Evolutionary conservation across 495 filamentous ascomycete species (phyloP).

Genomic region (Wilcoxina mikolae): DNA sequence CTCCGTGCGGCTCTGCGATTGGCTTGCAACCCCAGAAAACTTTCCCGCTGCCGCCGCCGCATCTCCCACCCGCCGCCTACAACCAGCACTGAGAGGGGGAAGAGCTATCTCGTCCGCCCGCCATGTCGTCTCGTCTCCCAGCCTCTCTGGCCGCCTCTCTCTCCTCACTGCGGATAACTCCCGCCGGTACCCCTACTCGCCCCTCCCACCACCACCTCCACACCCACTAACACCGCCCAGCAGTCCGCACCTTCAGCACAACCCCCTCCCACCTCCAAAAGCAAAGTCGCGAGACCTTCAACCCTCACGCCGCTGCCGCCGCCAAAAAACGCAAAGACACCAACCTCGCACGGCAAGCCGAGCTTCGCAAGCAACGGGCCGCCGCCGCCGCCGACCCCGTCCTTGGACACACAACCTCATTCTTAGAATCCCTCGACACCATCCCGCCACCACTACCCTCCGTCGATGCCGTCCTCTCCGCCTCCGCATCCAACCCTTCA

Average conservation of each 20-base stretch:
- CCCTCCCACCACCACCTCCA: constrained; percentile 40
- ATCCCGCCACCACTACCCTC: constrained; percentile 29
- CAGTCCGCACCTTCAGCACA: constrained; percentile 33
- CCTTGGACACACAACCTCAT: constrained; percentile 60
- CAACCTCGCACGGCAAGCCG: constrained; percentile 57
- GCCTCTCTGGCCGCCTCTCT: constrained; percentile 47
- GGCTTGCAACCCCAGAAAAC: neutral
- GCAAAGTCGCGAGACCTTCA: constrained; percentile 38
- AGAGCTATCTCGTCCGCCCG: constrained; percentile 13
- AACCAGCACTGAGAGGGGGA: neutral
- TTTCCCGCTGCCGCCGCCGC: neutral
- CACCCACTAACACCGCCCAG: constrained; percentile 23
- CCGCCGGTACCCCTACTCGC: constrained; percentile 10
- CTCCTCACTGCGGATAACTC: constrained; percentile 40
- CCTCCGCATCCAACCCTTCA: constrained; percentile 30
- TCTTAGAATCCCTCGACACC: constrained; percentile 65
- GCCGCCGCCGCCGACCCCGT: constrained; percentile 58
- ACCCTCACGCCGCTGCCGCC: constrained; percentile 56
- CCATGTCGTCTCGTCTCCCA: constrained; percentile 64
- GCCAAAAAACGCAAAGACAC: constrained; percentile 63
- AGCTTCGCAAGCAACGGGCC: constrained; percentile 46
- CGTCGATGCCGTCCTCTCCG: constrained; percentile 15
- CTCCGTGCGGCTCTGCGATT: neutral
- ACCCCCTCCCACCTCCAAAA: constrained; percentile 38
- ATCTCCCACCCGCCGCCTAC: neutral